Evolutionary conservation across 1,284 basidiomycete genomes (phyloP).

Genomic region (Paramarasmius palmivorus): DNA sequence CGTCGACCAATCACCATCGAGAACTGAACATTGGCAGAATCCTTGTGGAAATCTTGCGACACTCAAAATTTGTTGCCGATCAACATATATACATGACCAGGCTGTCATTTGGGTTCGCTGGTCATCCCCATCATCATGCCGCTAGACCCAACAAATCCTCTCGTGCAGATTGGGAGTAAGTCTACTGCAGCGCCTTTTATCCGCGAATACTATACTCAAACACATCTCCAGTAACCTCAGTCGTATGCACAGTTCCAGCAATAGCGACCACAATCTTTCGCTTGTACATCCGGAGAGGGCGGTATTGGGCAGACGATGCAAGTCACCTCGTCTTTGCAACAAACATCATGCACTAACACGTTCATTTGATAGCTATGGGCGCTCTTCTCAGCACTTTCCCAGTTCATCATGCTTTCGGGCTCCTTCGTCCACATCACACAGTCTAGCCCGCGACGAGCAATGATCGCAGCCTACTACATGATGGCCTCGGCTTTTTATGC

Average conservation of each 20-base stretch:
- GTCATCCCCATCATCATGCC: background rate
- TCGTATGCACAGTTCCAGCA: constrained; percentile 1
- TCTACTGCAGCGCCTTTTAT: background rate
- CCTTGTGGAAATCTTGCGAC: background rate
- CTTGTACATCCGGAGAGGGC: constrained; percentile 27
- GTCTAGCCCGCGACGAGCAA: constrained; percentile 17
- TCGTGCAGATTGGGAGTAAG: constrained; percentile 41
- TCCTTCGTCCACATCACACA: constrained; percentile 11
- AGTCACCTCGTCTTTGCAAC: no score
- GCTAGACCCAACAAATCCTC: constrained; percentile 19
- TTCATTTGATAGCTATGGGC: constrained; percentile 13
- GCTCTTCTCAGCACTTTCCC: constrained; percentile 12
- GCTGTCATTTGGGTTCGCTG: background rate
- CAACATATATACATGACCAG: background rate
- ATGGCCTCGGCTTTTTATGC: constrained; percentile 34
- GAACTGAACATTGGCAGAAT: no score
- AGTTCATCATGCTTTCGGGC: constrained; percentile 26
- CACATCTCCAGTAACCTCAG: background rate
- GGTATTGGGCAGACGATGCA: constrained; percentile 36
- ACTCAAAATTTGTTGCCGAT: background rate
- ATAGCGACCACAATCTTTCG: constrained; percentile 15
- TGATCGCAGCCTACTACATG: constrained; percentile 32
- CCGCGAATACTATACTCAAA: no score
- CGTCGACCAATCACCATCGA: no score
- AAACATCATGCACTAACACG: no score